Conservation (phyloP, 805 yeast genomes). For the Ogataea pini region DNA sequence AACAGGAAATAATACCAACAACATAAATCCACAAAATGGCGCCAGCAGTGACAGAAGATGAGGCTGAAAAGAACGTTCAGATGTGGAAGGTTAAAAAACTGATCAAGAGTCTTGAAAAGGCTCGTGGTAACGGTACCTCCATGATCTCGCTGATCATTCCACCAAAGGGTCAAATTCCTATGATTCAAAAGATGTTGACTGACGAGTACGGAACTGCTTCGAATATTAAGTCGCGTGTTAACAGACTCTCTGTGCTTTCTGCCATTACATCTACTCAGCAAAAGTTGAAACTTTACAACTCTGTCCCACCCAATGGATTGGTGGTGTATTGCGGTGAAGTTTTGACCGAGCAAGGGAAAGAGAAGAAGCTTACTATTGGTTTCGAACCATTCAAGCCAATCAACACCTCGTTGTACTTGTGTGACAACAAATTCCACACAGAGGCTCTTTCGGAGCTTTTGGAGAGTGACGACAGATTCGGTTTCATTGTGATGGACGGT, state of each 20-base stretch:
- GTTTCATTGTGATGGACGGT: conserved; percentile 99
- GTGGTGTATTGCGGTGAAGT: conserved; percentile 99
- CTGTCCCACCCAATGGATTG: conserved; percentile 92
- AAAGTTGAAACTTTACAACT: conserved; percentile 83
- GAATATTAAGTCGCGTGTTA: conserved; percentile 96
- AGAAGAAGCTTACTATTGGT: conserved; percentile 93
- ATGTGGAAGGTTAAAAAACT: conserved; percentile 98
- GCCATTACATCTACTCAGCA: conserved; percentile 99
- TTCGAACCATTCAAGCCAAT: conserved; percentile 99
- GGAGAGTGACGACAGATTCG: conserved; percentile 94
- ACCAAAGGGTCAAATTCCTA: conserved; percentile 90
- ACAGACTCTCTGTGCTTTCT: conserved; percentile 89
- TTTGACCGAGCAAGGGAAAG: conserved; percentile 94
- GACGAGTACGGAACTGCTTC: conserved; percentile 99
- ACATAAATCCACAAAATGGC: conserved; percentile 33
- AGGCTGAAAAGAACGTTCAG: conserved; percentile 95
- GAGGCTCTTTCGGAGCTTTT: conserved; percentile 93
- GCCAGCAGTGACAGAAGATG: conserved; percentile 53
- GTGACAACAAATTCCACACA: conserved; percentile 98
- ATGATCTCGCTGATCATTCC: conserved; percentile 97
- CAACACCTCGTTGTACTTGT: conserved; percentile 91
- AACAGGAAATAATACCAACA: not conserved
- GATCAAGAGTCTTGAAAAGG: conserved; percentile 81
- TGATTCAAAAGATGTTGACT: conserved; percentile 85
- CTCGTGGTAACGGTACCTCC: conserved; percentile 98